Base-by-base conservation (phyloP, 495 filamentous ascomycete species). In the Ramalina intermedia region DNA sequence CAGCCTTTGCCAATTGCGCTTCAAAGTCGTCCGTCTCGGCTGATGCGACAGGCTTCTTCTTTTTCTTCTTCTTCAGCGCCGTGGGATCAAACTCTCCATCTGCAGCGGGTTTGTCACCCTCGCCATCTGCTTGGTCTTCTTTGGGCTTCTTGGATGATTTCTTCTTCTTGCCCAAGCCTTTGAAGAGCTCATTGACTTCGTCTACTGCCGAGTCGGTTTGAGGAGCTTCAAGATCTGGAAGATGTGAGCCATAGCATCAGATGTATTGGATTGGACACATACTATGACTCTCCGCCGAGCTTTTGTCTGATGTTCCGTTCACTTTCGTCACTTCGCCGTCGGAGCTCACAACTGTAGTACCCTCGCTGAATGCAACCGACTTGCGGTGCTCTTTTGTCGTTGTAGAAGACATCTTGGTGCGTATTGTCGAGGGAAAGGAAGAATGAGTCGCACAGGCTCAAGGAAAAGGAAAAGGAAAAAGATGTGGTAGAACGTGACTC, bases 41-140 rank as follows among this genome's bases (percentile, higher is more conserved):
- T 27, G 67, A 73, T 70, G 84, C 86, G 62, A 77, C 72, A 51
- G 69, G 59, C 79, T 90, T 90, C 78, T 86, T 90, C 80, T 95
- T 94, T 75, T 94, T 90, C 67, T 87, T 94, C 65, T 94, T 95
- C 71, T 94, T 94, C 69, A 93, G 70, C 23, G 73, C 71, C 47
- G 78, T 75, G 26, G 84, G 76, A 67, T 93, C 85, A 57, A 90
- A 72, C 47, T 82, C 78, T 55, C 68, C 76, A 51, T 85, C 73
- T 37, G 69, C 81, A 17, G 70, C 78, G 54, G 78, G 70, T 8
- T 69, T 63, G 33, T 61, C 66, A 23, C 67, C 72, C 23, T 76
- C 80, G 37, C 67, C 74, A 17, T 68, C 75, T 13, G 63, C 70
- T 42, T 63, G 72, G 21, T 75, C 78, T 12, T 71, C 81, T 41